Evolutionary conservation across 148 eudicot species (phyloP).

Genomic region (Mesembryanthemum crystallinum): DNA sequence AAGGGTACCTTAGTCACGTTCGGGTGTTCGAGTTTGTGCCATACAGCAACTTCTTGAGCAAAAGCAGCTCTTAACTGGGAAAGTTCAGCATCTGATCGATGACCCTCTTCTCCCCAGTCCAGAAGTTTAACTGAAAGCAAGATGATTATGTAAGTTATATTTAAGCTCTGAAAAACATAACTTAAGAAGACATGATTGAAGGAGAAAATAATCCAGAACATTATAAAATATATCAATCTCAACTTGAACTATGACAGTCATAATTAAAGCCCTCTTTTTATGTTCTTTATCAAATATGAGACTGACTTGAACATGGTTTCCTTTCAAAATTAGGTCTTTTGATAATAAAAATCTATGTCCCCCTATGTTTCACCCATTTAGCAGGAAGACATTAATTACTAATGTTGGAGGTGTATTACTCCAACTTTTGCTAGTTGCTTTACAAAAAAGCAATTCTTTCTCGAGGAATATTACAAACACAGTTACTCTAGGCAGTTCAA

Average conservation of each 20-base stretch:
- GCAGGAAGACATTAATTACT: background rate
- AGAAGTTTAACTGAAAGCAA: slow-evolving; percentile 75
- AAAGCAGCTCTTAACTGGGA: slow-evolving; percentile 74
- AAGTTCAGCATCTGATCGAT: slow-evolving; percentile 72
- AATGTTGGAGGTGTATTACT: background rate
- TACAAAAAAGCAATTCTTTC: background rate
- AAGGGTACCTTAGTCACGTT: slow-evolving; percentile 77
- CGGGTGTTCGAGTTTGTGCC: slow-evolving; percentile 92
- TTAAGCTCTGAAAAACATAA: background rate
- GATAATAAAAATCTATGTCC: background rate
- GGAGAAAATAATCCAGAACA: background rate
- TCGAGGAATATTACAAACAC: slow-evolving; percentile 18
- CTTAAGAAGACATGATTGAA: background rate
- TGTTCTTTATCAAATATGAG: background rate
- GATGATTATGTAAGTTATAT: background rate
- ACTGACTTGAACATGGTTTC: background rate
- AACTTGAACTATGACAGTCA: background rate
- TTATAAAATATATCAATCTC: background rate
- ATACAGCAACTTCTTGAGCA: slow-evolving; percentile 82
- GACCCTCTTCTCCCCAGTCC: slow-evolving; percentile 95
- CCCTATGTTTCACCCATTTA: background rate
- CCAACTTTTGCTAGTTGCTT: slow-evolving; percentile 17
- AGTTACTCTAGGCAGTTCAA: slow-evolving; percentile 9
- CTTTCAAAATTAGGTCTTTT: background rate
- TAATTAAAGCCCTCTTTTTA: background rate